Evolutionary conservation across 495 filamentous ascomycete genomes (phyloP).

Genomic region (Opeltia flavorubescens): DNA sequence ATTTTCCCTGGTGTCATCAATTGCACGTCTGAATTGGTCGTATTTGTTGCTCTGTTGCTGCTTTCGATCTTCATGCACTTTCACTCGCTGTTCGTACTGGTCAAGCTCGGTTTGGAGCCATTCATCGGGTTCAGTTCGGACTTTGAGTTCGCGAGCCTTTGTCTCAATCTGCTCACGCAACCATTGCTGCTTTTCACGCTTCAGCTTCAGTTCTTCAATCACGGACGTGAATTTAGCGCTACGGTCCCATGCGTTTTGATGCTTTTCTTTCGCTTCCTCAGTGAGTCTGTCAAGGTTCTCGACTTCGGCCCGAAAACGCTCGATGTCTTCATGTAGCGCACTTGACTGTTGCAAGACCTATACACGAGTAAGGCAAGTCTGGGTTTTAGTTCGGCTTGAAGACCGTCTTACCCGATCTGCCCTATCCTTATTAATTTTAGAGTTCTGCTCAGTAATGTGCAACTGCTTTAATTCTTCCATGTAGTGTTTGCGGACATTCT

Average conservation of each 20-base stretch:
- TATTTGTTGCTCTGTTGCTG: conserved; percentile 36
- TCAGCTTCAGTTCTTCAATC: conserved; percentile 58
- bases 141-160: conserved; percentile 53
- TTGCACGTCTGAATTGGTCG: conserved; percentile 44
- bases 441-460: conserved; percentile 57
- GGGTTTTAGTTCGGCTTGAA: not conserved
- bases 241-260: conserved; percentile 44
- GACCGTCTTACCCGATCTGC: conserved; percentile 41
- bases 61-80: conserved; percentile 46
- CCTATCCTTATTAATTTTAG: conserved; percentile 75
- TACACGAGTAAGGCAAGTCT: not conserved
- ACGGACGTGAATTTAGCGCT: conserved; percentile 46
- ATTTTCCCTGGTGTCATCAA: conserved; percentile 40
- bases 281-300: conserved; percentile 42
- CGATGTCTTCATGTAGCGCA: conserved; percentile 60
- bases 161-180: conserved; percentile 53
- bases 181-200: conserved; percentile 53
- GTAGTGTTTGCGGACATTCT: conserved; percentile 66
- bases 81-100: conserved; percentile 64
- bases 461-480: conserved; percentile 55
- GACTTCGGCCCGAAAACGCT: conserved; percentile 43
- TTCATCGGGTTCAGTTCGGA: conserved; percentile 65
- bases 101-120: conserved; percentile 63
- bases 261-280: conserved; percentile 37
- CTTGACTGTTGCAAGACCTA: conserved; percentile 45